Percentiles rank a stretch among this genome's conserved stretches.
These are phyloP conservation scores for Nitzschia putrida DNA, from an alignment of 108 stramenopile genomes.

Conservation along the genomic window DNA sequence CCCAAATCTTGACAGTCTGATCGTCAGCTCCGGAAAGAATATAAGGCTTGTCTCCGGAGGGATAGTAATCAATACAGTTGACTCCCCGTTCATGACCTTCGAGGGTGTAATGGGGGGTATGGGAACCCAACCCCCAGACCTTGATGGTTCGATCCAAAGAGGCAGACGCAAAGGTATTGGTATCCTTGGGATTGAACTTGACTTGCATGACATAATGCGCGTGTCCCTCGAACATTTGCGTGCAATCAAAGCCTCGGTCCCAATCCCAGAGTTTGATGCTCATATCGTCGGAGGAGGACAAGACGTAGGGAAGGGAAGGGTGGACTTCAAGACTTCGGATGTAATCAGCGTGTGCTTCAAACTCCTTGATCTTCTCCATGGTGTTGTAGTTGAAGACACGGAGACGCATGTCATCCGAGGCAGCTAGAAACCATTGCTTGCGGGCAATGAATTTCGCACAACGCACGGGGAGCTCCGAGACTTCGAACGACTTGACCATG, in stretches of 20 bases:
- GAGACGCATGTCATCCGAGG: conserved; percentile 91
- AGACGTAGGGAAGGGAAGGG: conserved; percentile 92
- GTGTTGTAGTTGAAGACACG: conserved; percentile 99
- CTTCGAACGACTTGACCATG: conserved; percentile 93
- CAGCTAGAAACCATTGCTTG: conserved; percentile 95
- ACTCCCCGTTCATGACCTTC: conserved; percentile 99
- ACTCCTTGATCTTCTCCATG: conserved; percentile 97
- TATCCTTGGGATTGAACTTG: conserved; percentile 98
- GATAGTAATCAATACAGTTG: conserved; percentile 99
- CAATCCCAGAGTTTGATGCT: conserved; percentile 98
- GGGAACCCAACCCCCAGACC: conserved; percentile 94
- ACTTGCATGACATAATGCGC: conserved; percentile 99
- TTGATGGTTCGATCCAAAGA: conserved; percentile 96
- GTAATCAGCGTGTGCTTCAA: conserved; percentile 98
- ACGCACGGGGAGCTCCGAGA: conserved; percentile 93
- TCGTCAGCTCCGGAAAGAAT: conserved; percentile 98
- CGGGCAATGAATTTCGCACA: conserved; percentile 97
- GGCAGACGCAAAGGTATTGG: conserved; percentile 97
- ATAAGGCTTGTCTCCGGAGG: conserved; percentile 98
- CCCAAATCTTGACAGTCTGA: conserved; percentile 97
- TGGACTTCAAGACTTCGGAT: conserved; percentile 98
- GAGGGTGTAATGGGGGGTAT: conserved; percentile 93
- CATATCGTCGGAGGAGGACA: conserved; percentile 95
- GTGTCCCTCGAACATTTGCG: conserved; percentile 96
- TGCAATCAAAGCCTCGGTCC: conserved; percentile 95